Evolutionary conservation across 1,284 basidiomycete genomes (phyloP), one percentile per base, ranked within the genome.

Genomic region (Athelia psychrophila): DNA sequence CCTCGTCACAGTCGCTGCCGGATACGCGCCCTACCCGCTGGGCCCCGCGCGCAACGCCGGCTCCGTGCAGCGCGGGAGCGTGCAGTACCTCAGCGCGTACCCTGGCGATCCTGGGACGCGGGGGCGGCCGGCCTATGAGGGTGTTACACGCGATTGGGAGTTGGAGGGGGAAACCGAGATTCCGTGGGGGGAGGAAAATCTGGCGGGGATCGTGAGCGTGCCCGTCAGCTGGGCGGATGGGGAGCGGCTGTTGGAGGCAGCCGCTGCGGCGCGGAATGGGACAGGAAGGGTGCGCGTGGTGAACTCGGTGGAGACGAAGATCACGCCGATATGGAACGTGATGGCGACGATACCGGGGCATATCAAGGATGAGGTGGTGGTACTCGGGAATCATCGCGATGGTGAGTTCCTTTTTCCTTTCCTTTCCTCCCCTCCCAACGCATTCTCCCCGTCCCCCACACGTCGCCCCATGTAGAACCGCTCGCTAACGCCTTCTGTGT

Each of bases 321-420:
- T 94, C 20, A 92, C 78, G n/a, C 88, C 87, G 2, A 87, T 91
- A 49, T 88, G 88, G 88, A 95, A 98, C 71, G 82, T 86, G 0
- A 93, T 96, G 83, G 92, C 86, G 3, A 80, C 88, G 35, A 92
- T 98, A 55, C 95, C 94, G 6, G 95, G 96, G 0, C 83, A 88
- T 58, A 84, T 97, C 62, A 80, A 80, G 56, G 86, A 95, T 61
- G 93, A 97, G 64, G 86, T 95, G 1, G 81, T 96, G 20, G 64
- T 97, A 22, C 66, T 97, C 52, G 95, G 94, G 9, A 89, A 88
- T 61, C 93, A 96, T 67, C 81, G 92, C 49, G 93, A 95, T 74
- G 91, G 88, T 83, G 50, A 55, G 27, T 30, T 13, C 5, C 27
- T n/a, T n/a, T n/a, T n/a, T n/a, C n/a, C n/a, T 77, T 66, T 16